Conservation (phyloP, 495 filamentous ascomycete genomes). For the Chaetomium cochliodes region DNA sequence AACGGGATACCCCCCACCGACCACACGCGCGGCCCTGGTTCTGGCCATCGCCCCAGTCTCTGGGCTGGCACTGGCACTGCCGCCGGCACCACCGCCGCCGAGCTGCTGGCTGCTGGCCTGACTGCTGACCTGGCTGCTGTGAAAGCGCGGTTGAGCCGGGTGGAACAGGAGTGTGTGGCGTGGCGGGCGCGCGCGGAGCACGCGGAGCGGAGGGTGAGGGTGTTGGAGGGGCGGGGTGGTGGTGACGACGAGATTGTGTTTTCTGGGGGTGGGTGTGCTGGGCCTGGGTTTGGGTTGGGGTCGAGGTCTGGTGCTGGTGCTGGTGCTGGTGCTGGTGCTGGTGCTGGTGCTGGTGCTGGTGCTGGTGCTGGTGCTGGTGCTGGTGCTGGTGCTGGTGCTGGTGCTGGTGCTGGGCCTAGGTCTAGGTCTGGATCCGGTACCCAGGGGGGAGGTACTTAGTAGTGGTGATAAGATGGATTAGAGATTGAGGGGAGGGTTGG, state of each 20-base stretch:
- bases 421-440: not conserved
- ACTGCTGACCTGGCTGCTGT: slow-evolving; percentile 44
- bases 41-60: too few relatives aligned
- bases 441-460: too few relatives aligned
- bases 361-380: too few relatives aligned
- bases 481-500: too few relatives aligned
- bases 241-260: not conserved
- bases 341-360: not conserved
- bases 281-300: not conserved
- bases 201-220: slow-evolving; percentile 48
- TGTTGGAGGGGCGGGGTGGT: slow-evolving; percentile 32
- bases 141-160: slow-evolving; percentile 44
- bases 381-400: too few relatives aligned
- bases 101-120: slow-evolving; percentile 33
- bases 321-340: not conserved
- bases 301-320: not conserved
- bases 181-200: slow-evolving; percentile 54
- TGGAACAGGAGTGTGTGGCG: slow-evolving; percentile 43
- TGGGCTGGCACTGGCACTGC: not conserved
- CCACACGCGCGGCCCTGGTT: too few relatives aligned
- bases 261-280: not conserved
- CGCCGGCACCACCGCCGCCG: too few relatives aligned
- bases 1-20: too few relatives aligned
- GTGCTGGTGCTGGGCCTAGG: not conserved
- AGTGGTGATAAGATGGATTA: not conserved